Conservation (phyloP, 495 filamentous ascomycete species). For the Aspergillus funiculosus region DNA sequence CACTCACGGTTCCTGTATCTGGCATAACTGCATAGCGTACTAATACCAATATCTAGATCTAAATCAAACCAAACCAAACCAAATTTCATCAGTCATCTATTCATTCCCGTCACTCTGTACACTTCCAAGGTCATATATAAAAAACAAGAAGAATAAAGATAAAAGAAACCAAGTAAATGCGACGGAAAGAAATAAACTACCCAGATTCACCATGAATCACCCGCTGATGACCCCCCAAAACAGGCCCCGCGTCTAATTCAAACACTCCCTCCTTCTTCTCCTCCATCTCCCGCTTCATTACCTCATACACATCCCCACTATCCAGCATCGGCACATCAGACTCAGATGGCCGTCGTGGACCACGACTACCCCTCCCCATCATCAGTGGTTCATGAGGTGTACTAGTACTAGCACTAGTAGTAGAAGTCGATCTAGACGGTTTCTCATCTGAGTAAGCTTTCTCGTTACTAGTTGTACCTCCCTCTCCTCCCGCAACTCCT, state of each 20-base stretch:
- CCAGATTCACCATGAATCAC: conserved; percentile 14
- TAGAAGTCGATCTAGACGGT: too few species aligned
- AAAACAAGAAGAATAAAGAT: too few species aligned
- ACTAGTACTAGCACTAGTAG: neutral
- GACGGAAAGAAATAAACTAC: too few species aligned
- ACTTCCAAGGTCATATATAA: too few species aligned
- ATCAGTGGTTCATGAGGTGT: neutral
- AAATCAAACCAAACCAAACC: neutral
- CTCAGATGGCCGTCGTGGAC: conserved; percentile 11
- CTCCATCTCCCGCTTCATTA: neutral
- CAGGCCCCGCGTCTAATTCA: conserved; percentile 23
- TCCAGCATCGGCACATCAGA: conserved; percentile 23
- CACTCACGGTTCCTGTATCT: too few species aligned
- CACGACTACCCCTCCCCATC: neutral
- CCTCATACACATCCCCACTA: conserved; percentile 21
- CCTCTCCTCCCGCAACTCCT: neutral
- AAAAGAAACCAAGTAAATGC: too few species aligned
- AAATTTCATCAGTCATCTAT: neutral
- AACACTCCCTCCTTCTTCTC: conserved; percentile 2
- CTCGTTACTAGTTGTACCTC: too few species aligned
- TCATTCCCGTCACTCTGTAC: too few species aligned
- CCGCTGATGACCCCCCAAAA: conserved; percentile 18
- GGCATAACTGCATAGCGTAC: too few species aligned
- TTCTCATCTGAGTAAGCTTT: too few species aligned
- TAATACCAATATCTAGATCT: neutral